These are phyloP conservation scores for Eleusine coracana DNA, from an alignment of 176 grass and related monocot genomes.

Conservation along the genomic window DNA sequence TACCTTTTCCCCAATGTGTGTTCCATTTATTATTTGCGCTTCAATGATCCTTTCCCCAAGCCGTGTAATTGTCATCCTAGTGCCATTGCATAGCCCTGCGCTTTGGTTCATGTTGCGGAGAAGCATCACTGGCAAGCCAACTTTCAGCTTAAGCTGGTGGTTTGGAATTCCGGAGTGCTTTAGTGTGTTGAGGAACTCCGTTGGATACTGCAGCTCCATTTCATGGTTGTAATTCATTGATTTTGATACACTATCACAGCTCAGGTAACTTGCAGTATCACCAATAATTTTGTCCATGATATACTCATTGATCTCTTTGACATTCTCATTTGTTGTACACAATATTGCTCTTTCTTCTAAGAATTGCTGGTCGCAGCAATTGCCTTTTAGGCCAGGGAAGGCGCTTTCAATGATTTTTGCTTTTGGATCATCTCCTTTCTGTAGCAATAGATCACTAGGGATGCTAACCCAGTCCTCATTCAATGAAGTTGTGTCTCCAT, in stretches of 20 bases:
- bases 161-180: background rate
- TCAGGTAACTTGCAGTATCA: background rate
- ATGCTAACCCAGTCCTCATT: constrained; percentile 6
- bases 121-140: background rate
- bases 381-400: background rate
- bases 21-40: background rate
- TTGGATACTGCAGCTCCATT: background rate
- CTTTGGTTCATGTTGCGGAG: background rate
- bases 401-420: background rate
- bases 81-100: background rate
- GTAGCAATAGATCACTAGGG: background rate
- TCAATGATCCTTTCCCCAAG: background rate
- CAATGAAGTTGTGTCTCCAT: background rate
- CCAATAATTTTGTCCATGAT: background rate
- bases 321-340: background rate
- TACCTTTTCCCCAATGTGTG: background rate
- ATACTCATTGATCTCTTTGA: background rate
- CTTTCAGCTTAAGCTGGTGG: background rate
- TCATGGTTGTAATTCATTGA: background rate
- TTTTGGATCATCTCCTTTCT: background rate
- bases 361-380: background rate
- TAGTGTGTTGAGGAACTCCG: background rate
- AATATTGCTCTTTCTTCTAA: constrained; percentile 3
- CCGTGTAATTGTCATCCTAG: background rate
- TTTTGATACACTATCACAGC: background rate